Base-by-base conservation (phyloP, 2,329 filamentous ascomycete species). In the Exophiala xenobiotica region DNA sequence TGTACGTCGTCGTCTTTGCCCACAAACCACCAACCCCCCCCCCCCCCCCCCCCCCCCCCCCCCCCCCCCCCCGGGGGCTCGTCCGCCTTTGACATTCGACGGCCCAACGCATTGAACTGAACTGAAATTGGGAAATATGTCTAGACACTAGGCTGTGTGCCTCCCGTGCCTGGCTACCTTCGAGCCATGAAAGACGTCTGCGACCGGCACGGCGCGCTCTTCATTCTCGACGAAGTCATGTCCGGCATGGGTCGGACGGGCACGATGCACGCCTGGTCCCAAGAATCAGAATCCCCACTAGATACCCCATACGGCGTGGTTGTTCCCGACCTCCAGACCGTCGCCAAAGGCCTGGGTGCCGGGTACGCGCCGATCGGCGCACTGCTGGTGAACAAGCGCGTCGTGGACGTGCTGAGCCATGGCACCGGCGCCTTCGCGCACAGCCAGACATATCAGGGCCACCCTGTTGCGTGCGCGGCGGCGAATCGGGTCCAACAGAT, bases 121-220 rank as follows among this genome's bases (percentile, higher is more conserved):
- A n/a, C n/a, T n/a, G n/a, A n/a, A n/a, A n/a, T n/a, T n/a, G n/a
- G n/a, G n/a, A n/a, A n/a, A n/a, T n/a, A n/a, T n/a, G n/a, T n/a
- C n/a, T n/a, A n/a, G 78, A 77, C 86, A 1, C 72, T 90, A 0
- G 88, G 86, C 0, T 89, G 84, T 61, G 82, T 88, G 0, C 78
- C 83, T 1, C 73, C 85, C 0, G 76, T 85, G 0, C 70, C 74
- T 0, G 87, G 86, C 0, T 93, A 93, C 59, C 81, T 91, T 43
- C 70, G 74, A 44, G 86, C 84, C 0, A 81, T 92, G 68, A 79
- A 79, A 61, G 70, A 72, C 1, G 73, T 93, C 1, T 93, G 88
- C 65, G 78, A 85, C 46, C 81, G 80, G 52, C 75, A 92, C 62
- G 44, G 44, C 8, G 82, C 85, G 0, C 76, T 93, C 0, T 74